Evolutionary conservation across 2,329 filamentous ascomycete genomes (phyloP), one percentile per base, ranked within the genome.

Genomic region (Hymenoscyphus repandus): DNA sequence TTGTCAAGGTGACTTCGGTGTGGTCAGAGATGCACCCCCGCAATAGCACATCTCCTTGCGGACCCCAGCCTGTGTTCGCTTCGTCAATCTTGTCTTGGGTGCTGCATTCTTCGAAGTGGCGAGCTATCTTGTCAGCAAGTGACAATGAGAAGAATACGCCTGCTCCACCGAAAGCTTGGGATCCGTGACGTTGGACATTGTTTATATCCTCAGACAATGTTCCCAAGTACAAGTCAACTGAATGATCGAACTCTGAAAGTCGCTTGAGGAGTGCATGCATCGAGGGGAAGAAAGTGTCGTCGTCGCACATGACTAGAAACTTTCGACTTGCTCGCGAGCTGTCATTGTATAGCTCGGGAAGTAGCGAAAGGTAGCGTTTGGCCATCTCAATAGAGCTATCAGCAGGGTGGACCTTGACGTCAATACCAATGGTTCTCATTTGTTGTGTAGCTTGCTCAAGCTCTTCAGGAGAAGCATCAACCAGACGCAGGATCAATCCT

Each of bases 11-110:
- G 5, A 62, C 56, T 40, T 66, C 62, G 6, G 62, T 66, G 43
- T 66, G 52, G 42, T 64, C 63, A 49, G 61, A 63, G 31, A 66
- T 61, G 39, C 63, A 66, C 51, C 63, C 64, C 38, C 62, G 53
- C 10, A 66, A 54, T 6, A 66, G 47, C 34, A 66, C 62, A 45
- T 66, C 63, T 12, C 63, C 63, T 55, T 66, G 63, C 5, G 78
- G 74, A 2, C 78, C 78, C 77, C 78, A 81, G 47, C 78, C 78
- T 0, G 76, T 75, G 64, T 81, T 74, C 15, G 78, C 71, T 59
- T 80, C 75, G 37, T 69, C 65, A 44, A 81, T 69, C 68, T 79
- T 80, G 53, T 76, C 63, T 5, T 73, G 67, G 0, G 72, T 72
- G 46, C 70, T 73, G 64, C 74, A 79, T 34, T 64, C 64, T 6